Conservation (phyloP, 202 grass and related monocot species). For the Carex sylvatica region DNA sequence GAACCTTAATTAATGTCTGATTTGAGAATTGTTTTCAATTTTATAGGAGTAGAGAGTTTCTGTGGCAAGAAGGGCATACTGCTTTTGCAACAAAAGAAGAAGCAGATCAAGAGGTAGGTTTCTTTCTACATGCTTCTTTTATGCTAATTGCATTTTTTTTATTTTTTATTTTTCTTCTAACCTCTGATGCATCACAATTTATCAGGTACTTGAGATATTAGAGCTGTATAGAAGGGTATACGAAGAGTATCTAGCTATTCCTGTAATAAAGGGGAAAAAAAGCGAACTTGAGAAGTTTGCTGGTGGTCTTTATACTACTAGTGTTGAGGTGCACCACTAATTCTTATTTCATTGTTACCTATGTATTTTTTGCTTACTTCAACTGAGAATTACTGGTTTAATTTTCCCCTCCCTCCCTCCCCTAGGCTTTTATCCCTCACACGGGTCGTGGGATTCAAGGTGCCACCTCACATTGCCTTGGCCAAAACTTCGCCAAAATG, state of each 20-base stretch:
- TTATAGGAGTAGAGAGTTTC: slow-evolving; percentile 32
- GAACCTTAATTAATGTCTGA: not conserved
- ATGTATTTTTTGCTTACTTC: not conserved
- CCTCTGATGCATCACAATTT: not conserved
- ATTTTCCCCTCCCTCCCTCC: not conserved
- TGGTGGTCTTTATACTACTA: slow-evolving; percentile 89
- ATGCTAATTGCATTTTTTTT: not conserved
- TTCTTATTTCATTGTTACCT: not conserved
- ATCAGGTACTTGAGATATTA: slow-evolving; percentile 72
- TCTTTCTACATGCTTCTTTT: not conserved
- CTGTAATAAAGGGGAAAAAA: slow-evolving; percentile 88
- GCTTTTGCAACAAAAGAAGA: slow-evolving; percentile 41
- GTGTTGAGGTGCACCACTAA: slow-evolving; percentile 49
- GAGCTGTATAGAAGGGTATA: slow-evolving; percentile 92
- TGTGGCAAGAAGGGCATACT: slow-evolving; percentile 44
- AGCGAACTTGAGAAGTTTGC: slow-evolving; percentile 98
- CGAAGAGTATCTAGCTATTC: slow-evolving; percentile 95
- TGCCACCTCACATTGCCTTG: slow-evolving; percentile 94
- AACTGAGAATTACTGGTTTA: not conserved
- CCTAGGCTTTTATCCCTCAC: slow-evolving; percentile 85
- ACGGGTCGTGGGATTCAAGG: slow-evolving; percentile 96
- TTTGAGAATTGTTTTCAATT: not conserved
- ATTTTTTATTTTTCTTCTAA: not conserved
- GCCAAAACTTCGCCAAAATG: slow-evolving; percentile 98
- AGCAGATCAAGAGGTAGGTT: slow-evolving; percentile 36